phyloP scores from a whole-genome alignment of 2,329 filamentous ascomycete genomes.

The Pseudopyrenochaeta lycopersici region DNA sequence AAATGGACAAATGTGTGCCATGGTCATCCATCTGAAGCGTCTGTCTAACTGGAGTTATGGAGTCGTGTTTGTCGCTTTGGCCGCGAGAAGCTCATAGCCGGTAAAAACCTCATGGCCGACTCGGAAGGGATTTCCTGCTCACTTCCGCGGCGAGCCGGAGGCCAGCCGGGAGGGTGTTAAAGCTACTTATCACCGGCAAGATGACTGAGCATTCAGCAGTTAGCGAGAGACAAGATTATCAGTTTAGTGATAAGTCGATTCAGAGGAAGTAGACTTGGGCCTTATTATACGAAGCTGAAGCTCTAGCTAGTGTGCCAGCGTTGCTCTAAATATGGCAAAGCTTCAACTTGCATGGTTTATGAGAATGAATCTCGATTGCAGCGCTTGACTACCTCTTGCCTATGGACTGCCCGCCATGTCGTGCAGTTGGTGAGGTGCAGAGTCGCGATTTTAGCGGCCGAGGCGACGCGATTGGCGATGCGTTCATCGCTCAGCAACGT shows the following conservation, averaged over 20 bases:
- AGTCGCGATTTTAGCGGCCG: slow-evolving; percentile 17
- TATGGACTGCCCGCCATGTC: too few species aligned
- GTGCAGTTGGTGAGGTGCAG: slow-evolving; percentile 7
- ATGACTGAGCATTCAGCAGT: not conserved
- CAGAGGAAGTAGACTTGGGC: not conserved
- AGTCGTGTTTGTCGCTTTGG: slow-evolving; percentile 12
- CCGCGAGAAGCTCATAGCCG: slow-evolving; percentile 15
- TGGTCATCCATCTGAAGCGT: not conserved
- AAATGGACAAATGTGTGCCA: slow-evolving; percentile 12
- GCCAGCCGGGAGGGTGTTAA: slow-evolving; percentile 13
- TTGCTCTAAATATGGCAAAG: not conserved
- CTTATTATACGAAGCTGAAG: not conserved
- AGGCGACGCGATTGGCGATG: slow-evolving; percentile 24
- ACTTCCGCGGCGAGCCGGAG: slow-evolving; percentile 29
- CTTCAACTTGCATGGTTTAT: not conserved
- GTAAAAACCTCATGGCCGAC: too few species aligned
- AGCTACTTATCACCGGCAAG: not conserved
- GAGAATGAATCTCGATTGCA: too few species aligned
- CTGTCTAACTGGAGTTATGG: slow-evolving; percentile 6
- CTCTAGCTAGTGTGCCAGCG: not conserved
- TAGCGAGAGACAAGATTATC: not conserved
- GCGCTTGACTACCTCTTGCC: too few species aligned
- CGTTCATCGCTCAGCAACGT: slow-evolving; percentile 18
- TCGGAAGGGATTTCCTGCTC: not conserved
- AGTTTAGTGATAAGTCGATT: too few species aligned